These are phyloP conservation scores for Tetrapisispora nanseiensis DNA, from an alignment of 805 yeast genomes.

Conservation along the genomic window DNA sequence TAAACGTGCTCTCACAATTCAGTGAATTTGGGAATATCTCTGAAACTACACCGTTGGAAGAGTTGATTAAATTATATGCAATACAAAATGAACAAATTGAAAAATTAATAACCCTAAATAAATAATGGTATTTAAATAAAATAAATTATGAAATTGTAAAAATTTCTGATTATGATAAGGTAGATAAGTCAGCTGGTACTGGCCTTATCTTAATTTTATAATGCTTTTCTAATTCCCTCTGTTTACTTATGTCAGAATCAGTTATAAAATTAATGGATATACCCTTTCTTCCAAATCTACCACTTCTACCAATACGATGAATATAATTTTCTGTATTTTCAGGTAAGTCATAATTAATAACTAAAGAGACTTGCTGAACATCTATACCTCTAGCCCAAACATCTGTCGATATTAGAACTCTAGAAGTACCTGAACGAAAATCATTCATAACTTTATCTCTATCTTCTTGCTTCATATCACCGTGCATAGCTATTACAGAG, in stretches of 20 bases:
- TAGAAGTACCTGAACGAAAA: conserved; percentile 87
- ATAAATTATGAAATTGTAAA: not conserved
- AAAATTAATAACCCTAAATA: conserved; percentile 1
- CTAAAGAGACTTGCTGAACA: conserved; percentile 93
- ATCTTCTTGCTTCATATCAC: conserved; percentile 89
- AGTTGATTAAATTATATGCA: conserved; percentile 17
- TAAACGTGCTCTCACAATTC: conserved; percentile 24
- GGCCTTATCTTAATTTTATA: conserved; percentile 86
- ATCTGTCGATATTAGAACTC: conserved; percentile 88
- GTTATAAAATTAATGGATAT: conserved; percentile 93
- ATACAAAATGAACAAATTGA: conserved; percentile 23
- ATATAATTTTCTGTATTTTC: conserved; percentile 85
- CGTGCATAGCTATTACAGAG: conserved; percentile 91
- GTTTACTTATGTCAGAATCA: conserved; percentile 56
- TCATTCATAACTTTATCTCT: conserved; percentile 93
- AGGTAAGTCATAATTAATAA: conserved; percentile 89
- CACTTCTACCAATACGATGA: conserved; percentile 97
- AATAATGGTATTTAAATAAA: not conserved
- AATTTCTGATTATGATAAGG: conserved; percentile 27
- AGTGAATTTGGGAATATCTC: conserved; percentile 10
- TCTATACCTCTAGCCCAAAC: conserved; percentile 97
- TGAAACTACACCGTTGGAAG: conserved; percentile 13
- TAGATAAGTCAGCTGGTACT: conserved; percentile 72
- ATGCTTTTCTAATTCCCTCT: conserved; percentile 82
- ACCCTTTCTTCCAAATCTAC: conserved; percentile 98